Base-by-base conservation (phyloP, 1,284 basidiomycete species). In the Sporisorium scitamineum region DNA sequence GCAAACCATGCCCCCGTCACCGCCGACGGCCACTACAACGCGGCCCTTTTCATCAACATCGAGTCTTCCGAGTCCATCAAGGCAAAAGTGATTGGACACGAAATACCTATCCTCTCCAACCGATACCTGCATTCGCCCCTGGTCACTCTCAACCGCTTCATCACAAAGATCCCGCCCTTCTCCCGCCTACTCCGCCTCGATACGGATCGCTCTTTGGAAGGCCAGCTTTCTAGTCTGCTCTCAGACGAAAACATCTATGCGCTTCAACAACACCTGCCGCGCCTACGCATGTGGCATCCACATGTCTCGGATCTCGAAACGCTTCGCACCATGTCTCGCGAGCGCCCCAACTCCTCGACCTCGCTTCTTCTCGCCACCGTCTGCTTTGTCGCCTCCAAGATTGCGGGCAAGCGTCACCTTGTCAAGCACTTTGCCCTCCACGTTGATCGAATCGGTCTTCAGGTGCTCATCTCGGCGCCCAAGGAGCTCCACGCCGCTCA, bases 401-500 rank as follows among this genome's bases (percentile, higher is more conserved):
- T 67, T n/a, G 64, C 70, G 3, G 60, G 48, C 32, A 44, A 48
- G 16, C 52, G 45, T 29, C 39, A 58, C 14, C 53, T 72, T 2
- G 64, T 61, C 7, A 51, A 37, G 41, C 48, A 63, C 31, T 56
- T 72, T 44, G 61, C 60, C 31, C 32, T 56, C 26, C 53, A 61
- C n/a, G 57, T 72, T 9, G 70, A 72, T 44, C 63, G 60, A 6
- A 55, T 72, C 27, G 70, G 70, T 42, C 52, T 61, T 20, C 70
- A 67, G 45, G 60, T 67, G 10, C 70, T 72, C 59, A 42, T 72
- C 42, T 62, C 70, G 24, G 54, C 58, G 2, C 64, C 64, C 37
- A 67, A 61, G 32, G 53, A 67, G 45, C 44, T 67, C 13, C 64
- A 61, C n/a, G 64, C 64, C 16, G 64, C 54, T 18, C 64, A 67